Evolutionary conservation across 2,329 filamentous ascomycete species (phyloP), one percentile per base, ranked within the genome.

Genomic region (Trichoderma guizhouense): DNA sequence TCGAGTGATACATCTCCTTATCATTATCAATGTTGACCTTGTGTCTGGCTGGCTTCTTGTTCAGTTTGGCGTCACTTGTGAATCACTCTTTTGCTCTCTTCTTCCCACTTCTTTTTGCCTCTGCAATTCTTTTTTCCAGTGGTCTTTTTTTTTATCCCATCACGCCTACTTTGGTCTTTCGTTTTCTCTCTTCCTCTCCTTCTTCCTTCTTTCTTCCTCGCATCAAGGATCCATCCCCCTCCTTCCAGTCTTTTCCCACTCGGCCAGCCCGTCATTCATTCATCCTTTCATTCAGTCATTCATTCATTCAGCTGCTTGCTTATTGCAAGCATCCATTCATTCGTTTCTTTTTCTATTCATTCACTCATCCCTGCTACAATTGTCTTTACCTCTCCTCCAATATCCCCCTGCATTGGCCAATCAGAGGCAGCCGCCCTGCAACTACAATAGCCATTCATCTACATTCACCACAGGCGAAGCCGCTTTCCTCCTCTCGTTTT

Each of bases 371-470:
- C 3, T 32, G 51, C 65, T 30, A 26, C 5, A 7, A 58, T 43
- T 39, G 26, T 21, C 63, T 24, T 21, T 8, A 43, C 57, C 15
- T 18, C 28, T 61, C 57, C 12, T 21, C 14, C n/a, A 26, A 15
- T 36, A 36, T 36, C 34, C 34, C 14, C 0, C 53, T 66, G 18
- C 24, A 26, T 21, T 24, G 9, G 34, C 28, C 55, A 32, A 51
- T 21, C 11, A 58, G 32, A 15, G 26, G 66, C 66, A 34, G 9
- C 34, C 1, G 26, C 51, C 18, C 53, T 47, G 34, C 65, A 34
- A n/a, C 28, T 7, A 69, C 57, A 68, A 68, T 61, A 53, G 30
- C 39, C 57, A 53, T 62, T 69, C 57, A n/a, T 53, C 61, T 43
- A 26, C 39, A 53, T 60, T 69, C 36, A 39, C 12, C 12, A 30